These are phyloP conservation scores for Dendrobium catenatum DNA, from an alignment of 106 monocot species.

Conservation along the genomic window DNA sequence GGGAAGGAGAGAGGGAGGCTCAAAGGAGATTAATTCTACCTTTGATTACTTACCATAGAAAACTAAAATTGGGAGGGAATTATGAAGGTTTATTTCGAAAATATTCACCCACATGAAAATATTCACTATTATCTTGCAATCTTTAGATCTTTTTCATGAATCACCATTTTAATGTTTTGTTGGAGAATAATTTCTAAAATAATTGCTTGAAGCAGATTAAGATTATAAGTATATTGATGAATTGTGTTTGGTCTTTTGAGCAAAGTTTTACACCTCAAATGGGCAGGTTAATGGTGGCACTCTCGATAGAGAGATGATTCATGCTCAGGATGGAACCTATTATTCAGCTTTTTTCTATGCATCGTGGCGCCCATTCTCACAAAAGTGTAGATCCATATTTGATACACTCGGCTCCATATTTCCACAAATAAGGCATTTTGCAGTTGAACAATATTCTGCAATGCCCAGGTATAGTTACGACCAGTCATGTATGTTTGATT, in stretches of 20 bases:
- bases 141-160: not conserved
- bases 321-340: slow-evolving; percentile 17
- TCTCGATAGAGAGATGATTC: slow-evolving; percentile 32
- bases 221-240: not conserved
- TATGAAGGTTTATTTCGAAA: no score
- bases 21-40: no score
- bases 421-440: slow-evolving; percentile 65
- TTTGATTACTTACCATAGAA: no score
- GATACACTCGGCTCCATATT: slow-evolving; percentile 75
- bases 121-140: no score
- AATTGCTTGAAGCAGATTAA: not conserved
- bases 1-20: no score
- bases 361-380: slow-evolving; percentile 91
- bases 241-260: not conserved
- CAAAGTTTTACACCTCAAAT: not conserved
- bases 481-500: not conserved
- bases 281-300: slow-evolving; percentile 48
- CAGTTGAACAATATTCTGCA: slow-evolving; percentile 70
- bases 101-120: no score
- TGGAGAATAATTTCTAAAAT: not conserved
- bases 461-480: slow-evolving; percentile 50
- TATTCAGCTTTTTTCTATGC: slow-evolving; percentile 73
- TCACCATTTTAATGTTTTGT: not conserved
- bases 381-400: slow-evolving; percentile 38
- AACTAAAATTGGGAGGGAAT: no score